These are phyloP conservation scores for Heritiera fomes DNA, from an alignment of 345 rosid genomes.

Conservation along the genomic window DNA sequence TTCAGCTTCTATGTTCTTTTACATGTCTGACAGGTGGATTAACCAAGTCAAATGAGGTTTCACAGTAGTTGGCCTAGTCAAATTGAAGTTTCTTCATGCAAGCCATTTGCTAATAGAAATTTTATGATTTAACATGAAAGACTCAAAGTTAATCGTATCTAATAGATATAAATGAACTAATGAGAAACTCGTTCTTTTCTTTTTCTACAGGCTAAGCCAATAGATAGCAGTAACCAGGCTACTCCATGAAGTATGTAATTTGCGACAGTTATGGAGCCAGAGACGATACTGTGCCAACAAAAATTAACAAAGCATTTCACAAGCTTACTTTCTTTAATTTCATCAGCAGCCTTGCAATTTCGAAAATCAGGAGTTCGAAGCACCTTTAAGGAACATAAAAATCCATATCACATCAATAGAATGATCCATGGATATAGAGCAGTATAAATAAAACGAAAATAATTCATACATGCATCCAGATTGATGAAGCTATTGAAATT, in stretches of 20 bases:
- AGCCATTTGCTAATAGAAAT: neutral
- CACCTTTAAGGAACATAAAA: too few relatives aligned
- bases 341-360: too few relatives aligned
- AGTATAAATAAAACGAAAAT: too few relatives aligned
- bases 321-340: too few relatives aligned
- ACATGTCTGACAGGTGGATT: neutral
- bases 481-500: too few relatives aligned
- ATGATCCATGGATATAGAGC: too few relatives aligned
- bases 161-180: neutral
- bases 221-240: neutral
- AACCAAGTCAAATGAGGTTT: neutral
- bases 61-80: neutral
- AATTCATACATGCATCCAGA: too few relatives aligned
- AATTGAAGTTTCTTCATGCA: neutral
- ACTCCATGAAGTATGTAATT: neutral
- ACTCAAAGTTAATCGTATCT: too few relatives aligned
- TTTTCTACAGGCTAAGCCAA: neutral
- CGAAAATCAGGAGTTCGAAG: too few relatives aligned
- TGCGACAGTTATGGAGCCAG: neutral
- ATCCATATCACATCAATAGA: too few relatives aligned
- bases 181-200: neutral
- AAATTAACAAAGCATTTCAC: neutral
- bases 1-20: neutral
- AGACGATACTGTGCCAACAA: neutral
- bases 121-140: too few relatives aligned